Base-by-base conservation (phyloP, 202 grass and related monocot species). In the Digitaria exilis region DNA sequence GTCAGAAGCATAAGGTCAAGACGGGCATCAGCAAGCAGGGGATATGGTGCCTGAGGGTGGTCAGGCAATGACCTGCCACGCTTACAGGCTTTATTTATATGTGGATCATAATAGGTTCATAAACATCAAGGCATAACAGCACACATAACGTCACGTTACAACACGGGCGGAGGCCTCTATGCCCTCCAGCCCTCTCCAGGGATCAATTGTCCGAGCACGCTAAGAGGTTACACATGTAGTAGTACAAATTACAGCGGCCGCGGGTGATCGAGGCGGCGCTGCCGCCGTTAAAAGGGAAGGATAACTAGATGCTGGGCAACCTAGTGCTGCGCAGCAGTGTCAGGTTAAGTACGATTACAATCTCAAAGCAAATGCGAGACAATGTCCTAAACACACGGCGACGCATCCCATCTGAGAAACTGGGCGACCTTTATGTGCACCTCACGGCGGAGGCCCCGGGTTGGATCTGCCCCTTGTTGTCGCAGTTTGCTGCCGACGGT, bases 281-380 rank as follows among this genome's bases (percentile, higher is more conserved):
- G n/a, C 76, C 57, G 16, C 21, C 22, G 54, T 48, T 1, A 37
- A n/a, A 65, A 49, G 48, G 56, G 12, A 65, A 60, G 21, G 14
- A 37, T 63, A 73, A 41, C 55, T 79, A 85, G 22, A 30, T n/a
- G 44, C 52, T 48, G 50, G 54, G 49, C 14, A 84, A 45, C 82
- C 87, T 81, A 85, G 51, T 85, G 78, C 73, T 62, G 80, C n/a
- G 11, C 67, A 62, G 44, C 64, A 26, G 44, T 57, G 65, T 89
- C 71, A 71, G 77, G 56, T 76, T 71, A 72, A 77, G 60, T 77
- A 89, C 70, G 82, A 74, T 89, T 85, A 85, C 87, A 89, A 69
- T 81, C 15, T 76, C 64, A 85, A 85, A 89, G 77, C 82, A 89
- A 85, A 89, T 75, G 61, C 31, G 7, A 22, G n/a, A 80, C 31